Evolutionary conservation across 2,329 filamentous ascomycete species (phyloP), one percentile per base, ranked within the genome.

Genomic region (Colletotrichum musae): DNA sequence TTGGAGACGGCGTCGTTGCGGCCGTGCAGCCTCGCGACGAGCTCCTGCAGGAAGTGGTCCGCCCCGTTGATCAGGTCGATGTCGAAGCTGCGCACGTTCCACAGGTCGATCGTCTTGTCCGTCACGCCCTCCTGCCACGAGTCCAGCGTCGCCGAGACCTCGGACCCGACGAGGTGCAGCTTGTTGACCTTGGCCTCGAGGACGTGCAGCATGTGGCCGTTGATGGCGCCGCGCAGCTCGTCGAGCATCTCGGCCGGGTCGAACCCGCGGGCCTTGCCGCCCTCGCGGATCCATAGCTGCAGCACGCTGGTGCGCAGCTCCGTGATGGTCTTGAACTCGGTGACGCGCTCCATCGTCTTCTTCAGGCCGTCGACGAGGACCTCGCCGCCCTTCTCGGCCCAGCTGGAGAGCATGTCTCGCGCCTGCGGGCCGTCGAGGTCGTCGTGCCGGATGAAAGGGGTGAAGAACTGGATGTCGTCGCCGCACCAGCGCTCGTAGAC

Each of bases 381-480:
- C 52, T 87, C 81, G 18, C 89, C 87, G 1, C 89, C 90, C 58
- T 86, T 85, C 58, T 84, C 84, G 0, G 90, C 89, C 92, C 93
- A 95, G 32, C 77, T 78, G 24, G 85, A 85, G 15, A 94, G 84
- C 78, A 89, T 89, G 2, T 89, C 86, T 50, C 86, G 85, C 1
- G 89, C 88, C 70, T 90, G 86, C 26, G 83, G 80, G 21, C 87
- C 88, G 26, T 90, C 87, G 5, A 93, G 79, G 72, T 96, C 93
- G 72, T 95, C 93, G 74, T 97, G 91, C 36, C 93, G 90, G 43
- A 97, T 93, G 82, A 94, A 97, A 0, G 95, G 95, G 1, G 91
- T 95, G 77, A 97, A 98, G 72, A 92, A 92, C 54, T 89, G 89
- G 50, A 97, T 93, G 70, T 97, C 94, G 7, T 94, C 90, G 18